phyloP scores from a whole-genome alignment of 2,329 filamentous ascomycete genomes.

The Alternaria sp. region DNA sequence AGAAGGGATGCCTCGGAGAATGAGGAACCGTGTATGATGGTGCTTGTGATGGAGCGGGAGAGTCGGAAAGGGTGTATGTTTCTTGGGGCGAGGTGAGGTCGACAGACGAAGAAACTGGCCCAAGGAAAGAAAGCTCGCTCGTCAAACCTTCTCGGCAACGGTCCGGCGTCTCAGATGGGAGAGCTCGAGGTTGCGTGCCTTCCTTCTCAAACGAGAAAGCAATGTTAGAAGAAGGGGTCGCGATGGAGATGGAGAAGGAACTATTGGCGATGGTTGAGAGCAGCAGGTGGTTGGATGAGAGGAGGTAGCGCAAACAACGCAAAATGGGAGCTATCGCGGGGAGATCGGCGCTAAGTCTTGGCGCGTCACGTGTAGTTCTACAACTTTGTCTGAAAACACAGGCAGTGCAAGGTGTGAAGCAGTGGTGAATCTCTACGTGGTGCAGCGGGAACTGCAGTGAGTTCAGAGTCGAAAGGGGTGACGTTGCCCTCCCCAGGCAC shows the following conservation, averaged over 20 bases:
- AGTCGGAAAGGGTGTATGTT: conserved; percentile 39
- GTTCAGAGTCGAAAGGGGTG: conserved; percentile 7
- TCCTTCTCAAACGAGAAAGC: conserved; percentile 26
- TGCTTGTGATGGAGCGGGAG: conserved; percentile 43
- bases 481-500: conserved; percentile 4
- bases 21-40: conserved; percentile 35
- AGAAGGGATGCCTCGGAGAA: conserved; percentile 34
- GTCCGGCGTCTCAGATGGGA: conserved; percentile 34
- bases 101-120: conserved; percentile 44
- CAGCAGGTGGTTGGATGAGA: conserved; percentile 23
- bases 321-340: conserved; percentile 30
- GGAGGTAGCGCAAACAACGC: conserved; percentile 23
- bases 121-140: conserved; percentile 51
- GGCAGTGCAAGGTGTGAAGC: background rate
- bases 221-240: conserved; percentile 26
- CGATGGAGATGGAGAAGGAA: conserved; percentile 28
- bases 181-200: conserved; percentile 29
- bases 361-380: conserved; percentile 26
- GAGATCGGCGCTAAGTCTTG: conserved; percentile 30
- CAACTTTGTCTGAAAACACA: background rate
- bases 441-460: background rate
- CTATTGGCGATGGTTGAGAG: conserved; percentile 25
- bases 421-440: background rate
- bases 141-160: conserved; percentile 50
- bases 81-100: conserved; percentile 38